phyloP scores from a whole-genome alignment of 345 rosid genomes.

The Anastatica hierochuntica region DNA sequence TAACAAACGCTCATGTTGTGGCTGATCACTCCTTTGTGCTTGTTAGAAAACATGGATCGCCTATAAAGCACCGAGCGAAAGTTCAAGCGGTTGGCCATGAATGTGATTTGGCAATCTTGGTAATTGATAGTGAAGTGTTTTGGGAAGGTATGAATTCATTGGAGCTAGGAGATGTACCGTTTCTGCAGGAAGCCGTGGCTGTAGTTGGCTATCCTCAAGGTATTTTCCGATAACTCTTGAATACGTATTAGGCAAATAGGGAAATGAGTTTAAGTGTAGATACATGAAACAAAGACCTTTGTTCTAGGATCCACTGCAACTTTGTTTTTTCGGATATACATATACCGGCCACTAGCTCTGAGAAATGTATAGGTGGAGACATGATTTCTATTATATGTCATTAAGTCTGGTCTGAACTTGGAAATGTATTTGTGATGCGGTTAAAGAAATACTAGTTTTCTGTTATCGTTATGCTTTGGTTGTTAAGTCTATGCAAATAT shows the following conservation, averaged over 20 bases:
- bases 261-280: no score
- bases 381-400: not conserved
- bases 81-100: conserved; percentile 75
- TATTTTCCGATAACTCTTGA: conserved; percentile 11
- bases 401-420: no score
- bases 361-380: not conserved
- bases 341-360: no score
- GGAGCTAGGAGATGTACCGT: conserved; percentile 72
- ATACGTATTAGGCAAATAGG: not conserved
- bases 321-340: no score
- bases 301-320: no score
- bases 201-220: conserved; percentile 96
- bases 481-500: not conserved
- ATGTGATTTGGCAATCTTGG: conserved; percentile 73
- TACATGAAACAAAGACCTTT: no score
- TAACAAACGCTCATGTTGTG: conserved; percentile 86
- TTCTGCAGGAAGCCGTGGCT: conserved; percentile 64
- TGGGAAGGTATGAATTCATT: conserved; percentile 45
- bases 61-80: conserved; percentile 55
- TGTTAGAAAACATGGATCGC: conserved; percentile 78
- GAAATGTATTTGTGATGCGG: no score
- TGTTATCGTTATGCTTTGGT: not conserved
- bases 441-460: no score
- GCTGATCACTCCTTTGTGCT: conserved; percentile 78
- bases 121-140: conserved; percentile 51